A percentile compares a stretch with the other conserved stretches of the same genome.
These are phyloP conservation scores for Trichophyton equinum DNA, from an alignment of 2,329 filamentous ascomycete genomes.

Conservation along the genomic window DNA sequence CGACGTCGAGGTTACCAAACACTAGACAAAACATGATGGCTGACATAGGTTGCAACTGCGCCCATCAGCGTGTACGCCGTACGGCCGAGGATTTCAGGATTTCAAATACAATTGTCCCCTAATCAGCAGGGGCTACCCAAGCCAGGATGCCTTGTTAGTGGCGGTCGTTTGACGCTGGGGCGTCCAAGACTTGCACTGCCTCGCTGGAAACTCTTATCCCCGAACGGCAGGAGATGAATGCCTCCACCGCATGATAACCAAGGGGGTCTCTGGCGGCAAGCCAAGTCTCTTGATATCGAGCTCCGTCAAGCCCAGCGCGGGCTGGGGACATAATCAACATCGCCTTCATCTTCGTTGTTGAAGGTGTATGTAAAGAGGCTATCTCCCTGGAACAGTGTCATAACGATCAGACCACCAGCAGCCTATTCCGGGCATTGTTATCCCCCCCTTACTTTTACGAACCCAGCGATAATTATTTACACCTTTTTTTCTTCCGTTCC, in stretches of 20 bases:
- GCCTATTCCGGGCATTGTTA: not conserved
- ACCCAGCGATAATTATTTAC: not conserved
- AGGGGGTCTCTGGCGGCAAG: not conserved
- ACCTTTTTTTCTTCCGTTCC: not conserved
- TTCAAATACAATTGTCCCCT: too few relatives aligned
- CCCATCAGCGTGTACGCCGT: not conserved
- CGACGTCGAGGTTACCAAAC: not conserved
- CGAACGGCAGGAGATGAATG: slow-evolving; percentile 1
- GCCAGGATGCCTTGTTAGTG: not conserved
- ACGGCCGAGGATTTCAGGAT: not conserved
- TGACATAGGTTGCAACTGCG: not conserved
- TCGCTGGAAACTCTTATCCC: slow-evolving; percentile 4
- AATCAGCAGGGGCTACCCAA: not conserved
- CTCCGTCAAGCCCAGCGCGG: not conserved
- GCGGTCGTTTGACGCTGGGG: slow-evolving; percentile 3
- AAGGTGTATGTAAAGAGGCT: not conserved
- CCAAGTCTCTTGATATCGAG: not conserved
- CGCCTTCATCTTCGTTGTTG: not conserved
- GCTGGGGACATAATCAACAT: not conserved
- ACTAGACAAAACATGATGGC: not conserved
- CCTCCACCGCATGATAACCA: not conserved
- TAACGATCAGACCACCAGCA: not conserved
- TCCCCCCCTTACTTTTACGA: not conserved
- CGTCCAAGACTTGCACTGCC: slow-evolving; percentile 5
- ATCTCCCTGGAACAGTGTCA: not conserved